phyloP scores from a whole-genome alignment of 805 yeast species.

The Spathaspora passalidarum region DNA sequence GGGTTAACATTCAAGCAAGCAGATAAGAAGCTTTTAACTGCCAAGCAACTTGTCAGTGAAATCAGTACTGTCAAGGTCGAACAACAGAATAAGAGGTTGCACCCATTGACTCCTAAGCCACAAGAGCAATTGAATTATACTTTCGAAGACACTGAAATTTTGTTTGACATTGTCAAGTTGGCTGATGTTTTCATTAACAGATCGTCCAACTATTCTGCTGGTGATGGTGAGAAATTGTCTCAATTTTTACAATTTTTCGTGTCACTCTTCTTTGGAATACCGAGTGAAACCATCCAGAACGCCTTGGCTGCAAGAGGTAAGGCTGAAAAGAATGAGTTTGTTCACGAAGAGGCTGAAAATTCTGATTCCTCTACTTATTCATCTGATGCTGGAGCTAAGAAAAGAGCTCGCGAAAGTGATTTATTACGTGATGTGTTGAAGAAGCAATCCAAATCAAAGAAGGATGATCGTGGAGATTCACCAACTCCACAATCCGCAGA shows the following conservation, averaged over 20 bases:
- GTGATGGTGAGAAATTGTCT: conserved; percentile 75
- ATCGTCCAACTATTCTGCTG: conserved; percentile 70
- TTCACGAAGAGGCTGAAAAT: conserved; percentile 10
- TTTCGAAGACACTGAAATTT: conserved; percentile 63
- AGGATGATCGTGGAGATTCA: conserved; percentile 32
- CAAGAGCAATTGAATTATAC: conserved; percentile 64
- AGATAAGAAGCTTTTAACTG: conserved; percentile 86
- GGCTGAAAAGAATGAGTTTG: conserved; percentile 15
- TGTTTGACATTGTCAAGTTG: conserved; percentile 71
- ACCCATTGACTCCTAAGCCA: conserved; percentile 86
- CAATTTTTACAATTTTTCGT: conserved; percentile 70
- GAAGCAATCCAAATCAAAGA: conserved; percentile 42
- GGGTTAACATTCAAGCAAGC: conserved; percentile 96
- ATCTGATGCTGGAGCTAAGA: conserved; percentile 30
- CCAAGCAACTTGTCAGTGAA: conserved; percentile 87
- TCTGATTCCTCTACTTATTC: conserved; percentile 13
- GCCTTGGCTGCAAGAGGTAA: conserved; percentile 19
- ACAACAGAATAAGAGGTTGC: conserved; percentile 80
- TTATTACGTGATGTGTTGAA: conserved; percentile 59
- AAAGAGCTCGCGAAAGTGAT: conserved; percentile 53
- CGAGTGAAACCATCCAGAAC: conserved; percentile 46
- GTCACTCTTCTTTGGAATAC: conserved; percentile 65
- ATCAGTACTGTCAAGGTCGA: conserved; percentile 90
- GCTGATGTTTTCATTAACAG: conserved; percentile 64
- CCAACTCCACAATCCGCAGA: conserved; percentile 25